Percentiles rank a stretch among this genome's conserved stretches.
Evolutionary conservation across 768 basidiomycete genomes (phyloP).

Genomic region (Mycena sanguinolenta): DNA sequence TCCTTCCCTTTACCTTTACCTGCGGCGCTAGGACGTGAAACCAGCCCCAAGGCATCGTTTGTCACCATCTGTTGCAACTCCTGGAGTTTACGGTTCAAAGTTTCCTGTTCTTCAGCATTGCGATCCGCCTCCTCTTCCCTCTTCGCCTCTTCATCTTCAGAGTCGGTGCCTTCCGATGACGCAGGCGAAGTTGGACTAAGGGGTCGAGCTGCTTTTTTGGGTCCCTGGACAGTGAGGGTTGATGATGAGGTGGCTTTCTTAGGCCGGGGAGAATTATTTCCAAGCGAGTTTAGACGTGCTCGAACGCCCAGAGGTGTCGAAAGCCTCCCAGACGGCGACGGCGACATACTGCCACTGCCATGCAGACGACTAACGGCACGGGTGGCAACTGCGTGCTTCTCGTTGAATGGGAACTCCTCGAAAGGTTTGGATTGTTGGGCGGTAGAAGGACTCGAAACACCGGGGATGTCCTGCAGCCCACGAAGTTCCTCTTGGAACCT

Average conservation of each 20-base stretch:
- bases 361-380: conserved; percentile 48
- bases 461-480: conserved; percentile 79
- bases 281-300: conserved; percentile 78
- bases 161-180: conserved; percentile 67
- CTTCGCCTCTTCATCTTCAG: conserved; percentile 72
- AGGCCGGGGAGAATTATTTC: conserved; percentile 63
- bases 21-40: conserved; percentile 48
- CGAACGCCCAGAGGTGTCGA: conserved; percentile 74
- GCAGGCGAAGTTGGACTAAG: conserved; percentile 63
- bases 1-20: conserved; percentile 54
- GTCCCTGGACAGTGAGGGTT: conserved; percentile 75
- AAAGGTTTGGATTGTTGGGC: conserved; percentile 51
- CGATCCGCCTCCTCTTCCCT: conserved; percentile 81
- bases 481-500: conserved; percentile 89
- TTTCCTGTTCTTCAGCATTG: conserved; percentile 75
- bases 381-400: conserved; percentile 47
- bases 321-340: conserved; percentile 60
- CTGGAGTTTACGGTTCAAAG: conserved; percentile 74
- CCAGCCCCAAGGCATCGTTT: conserved; percentile 78
- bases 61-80: conserved; percentile 82
- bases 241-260: conserved; percentile 78
- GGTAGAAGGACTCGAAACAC: conserved; percentile 65
- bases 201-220: conserved; percentile 53
- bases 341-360: conserved; percentile 52
- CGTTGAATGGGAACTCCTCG: conserved; percentile 40